These are phyloP conservation scores for Didymella glomerata DNA, from an alignment of 2,329 filamentous ascomycete genomes.

Conservation along the genomic window DNA sequence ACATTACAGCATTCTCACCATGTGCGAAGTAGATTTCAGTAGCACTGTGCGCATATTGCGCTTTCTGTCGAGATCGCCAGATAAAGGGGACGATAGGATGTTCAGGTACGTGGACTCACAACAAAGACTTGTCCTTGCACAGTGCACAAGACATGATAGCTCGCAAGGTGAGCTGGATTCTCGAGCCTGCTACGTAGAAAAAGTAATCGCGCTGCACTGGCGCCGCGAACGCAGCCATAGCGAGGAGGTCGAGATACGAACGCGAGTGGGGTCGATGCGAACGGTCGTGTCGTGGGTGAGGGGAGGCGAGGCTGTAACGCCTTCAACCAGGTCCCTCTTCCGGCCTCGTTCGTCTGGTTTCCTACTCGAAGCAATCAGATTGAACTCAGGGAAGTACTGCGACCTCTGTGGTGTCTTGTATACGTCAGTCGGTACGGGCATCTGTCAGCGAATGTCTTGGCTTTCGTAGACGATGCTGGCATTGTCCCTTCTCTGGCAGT, in stretches of 20 bases:
- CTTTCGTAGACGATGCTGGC: no score
- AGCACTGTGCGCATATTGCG: neutral
- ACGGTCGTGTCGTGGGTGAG: neutral
- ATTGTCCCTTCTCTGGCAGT: no score
- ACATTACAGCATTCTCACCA: neutral
- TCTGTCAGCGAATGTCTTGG: no score
- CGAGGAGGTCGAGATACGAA: neutral
- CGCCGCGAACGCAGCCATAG: constrained; percentile 42
- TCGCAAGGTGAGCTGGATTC: neutral
- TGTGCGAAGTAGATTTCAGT: no score
- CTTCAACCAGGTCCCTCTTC: neutral
- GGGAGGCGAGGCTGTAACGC: neutral
- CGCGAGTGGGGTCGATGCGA: neutral
- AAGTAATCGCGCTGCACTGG: constrained; percentile 41
- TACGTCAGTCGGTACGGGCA: neutral
- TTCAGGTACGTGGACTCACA: neutral
- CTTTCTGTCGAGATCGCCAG: neutral
- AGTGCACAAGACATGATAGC: neutral
- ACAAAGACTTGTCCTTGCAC: neutral
- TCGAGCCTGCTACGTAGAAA: constrained; percentile 23
- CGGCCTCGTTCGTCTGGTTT: neutral
- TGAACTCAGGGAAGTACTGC: neutral
- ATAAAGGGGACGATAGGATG: neutral
- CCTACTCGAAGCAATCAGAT: neutral
- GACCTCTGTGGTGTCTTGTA: neutral